These are phyloP conservation scores for Fusarium continuum DNA, from an alignment of 2,329 filamentous ascomycete genomes.

Conservation along the genomic window DNA sequence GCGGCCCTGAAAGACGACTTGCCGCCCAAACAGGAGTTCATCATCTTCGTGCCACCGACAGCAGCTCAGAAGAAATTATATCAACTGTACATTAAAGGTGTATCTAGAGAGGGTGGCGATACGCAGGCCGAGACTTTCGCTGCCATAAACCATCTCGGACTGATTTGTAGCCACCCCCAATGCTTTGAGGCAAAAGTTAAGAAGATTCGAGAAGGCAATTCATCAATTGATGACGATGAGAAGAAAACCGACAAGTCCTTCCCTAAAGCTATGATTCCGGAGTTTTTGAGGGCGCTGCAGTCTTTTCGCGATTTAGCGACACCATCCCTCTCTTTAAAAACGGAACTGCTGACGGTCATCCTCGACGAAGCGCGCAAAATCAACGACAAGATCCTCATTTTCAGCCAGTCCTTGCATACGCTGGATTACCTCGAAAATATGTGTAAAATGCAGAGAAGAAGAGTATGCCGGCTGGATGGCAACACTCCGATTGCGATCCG, in stretches of 20 bases:
- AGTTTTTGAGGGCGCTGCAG: constrained; percentile 50
- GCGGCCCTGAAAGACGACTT: constrained; percentile 70
- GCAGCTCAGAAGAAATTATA: constrained; percentile 72
- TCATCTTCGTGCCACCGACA: constrained; percentile 78
- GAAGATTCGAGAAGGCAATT: constrained; percentile 8
- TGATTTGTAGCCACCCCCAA: constrained; percentile 63
- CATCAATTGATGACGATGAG: neutral
- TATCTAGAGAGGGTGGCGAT: constrained; percentile 1
- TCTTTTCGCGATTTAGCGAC: constrained; percentile 53
- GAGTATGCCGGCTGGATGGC: constrained; percentile 73
- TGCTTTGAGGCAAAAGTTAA: constrained; percentile 54
- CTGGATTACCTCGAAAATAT: constrained; percentile 73
- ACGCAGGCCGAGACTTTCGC: constrained; percentile 47
- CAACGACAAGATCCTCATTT: constrained; percentile 81
- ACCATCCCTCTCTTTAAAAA: constrained; percentile 71
- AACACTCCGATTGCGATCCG: constrained; percentile 63
- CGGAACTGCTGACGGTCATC: constrained; percentile 72
- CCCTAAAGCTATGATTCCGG: constrained; percentile 40
- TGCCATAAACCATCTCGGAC: constrained; percentile 50
- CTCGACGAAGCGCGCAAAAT: constrained; percentile 68
- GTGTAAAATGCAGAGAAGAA: constrained; percentile 59
- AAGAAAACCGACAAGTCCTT: constrained; percentile 27
- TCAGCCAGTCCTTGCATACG: constrained; percentile 76
- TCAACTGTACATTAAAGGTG: constrained; percentile 52
- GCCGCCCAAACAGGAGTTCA: constrained; percentile 81